Base-by-base conservation (phyloP, 1,284 basidiomycete genomes). In the Mycosarcoma maydis region DNA sequence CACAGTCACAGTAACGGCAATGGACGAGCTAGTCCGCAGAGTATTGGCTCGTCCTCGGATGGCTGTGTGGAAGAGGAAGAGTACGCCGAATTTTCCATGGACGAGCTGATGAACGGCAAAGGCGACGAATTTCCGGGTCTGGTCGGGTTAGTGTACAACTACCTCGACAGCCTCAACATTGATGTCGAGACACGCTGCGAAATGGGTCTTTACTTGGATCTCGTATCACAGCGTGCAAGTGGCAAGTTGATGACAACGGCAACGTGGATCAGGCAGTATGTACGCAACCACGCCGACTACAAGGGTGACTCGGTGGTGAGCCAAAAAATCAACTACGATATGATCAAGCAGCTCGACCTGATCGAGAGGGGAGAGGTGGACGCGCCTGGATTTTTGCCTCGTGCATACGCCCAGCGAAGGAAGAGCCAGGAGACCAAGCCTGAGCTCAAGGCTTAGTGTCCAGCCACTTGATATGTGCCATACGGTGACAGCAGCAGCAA, bases 81-180 rank as follows among this genome's bases (percentile, higher is more conserved):
- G 82, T 93, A 92, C 69, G 91, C 89, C 66, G 92, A 95, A 80
- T 94, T 95, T 89, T 88, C 90, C 0, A 86, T 98, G 81, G 85
- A 92, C 72, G 93, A 98, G 84, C 91, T 98, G 41, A 91, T 98
- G 83, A 92, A 92, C 77, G 96, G 96, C 17, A 92, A 90, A 86
- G 87, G 86, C 20, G 83, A 84, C 38, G 80, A 83, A 17, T 97
- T 93, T 86, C 91, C 91, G 0, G 96, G 96, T 10, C 84, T 99
- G 27, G 82, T 98, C 36, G 88, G 89, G 29, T 86, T 99, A 16
- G 89, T 98, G 6, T 86, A 90, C 76, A 87, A 88, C 38, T 99
- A 97, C 82, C 84, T 98, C 54, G 90, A 92, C 70, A 91, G 91
- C 8, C 84, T 98, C 57, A 92, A 97, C 69, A 87, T 94, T 33